Conservation (phyloP, 371 early-diverging fungal genomes). For the Blakeslea trispora region DNA sequence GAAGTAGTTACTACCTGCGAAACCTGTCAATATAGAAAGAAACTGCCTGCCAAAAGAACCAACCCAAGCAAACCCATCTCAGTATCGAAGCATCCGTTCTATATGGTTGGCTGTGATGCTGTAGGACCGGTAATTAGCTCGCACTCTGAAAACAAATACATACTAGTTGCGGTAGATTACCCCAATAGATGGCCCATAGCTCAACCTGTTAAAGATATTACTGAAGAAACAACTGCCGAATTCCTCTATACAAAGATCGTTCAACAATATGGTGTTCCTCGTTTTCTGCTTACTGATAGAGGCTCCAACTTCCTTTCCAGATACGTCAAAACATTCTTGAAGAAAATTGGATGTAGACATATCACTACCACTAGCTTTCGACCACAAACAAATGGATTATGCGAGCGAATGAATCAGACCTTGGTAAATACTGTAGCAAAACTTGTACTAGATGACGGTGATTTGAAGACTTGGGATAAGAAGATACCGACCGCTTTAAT, state of each 20-base stretch:
- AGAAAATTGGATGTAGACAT: no score
- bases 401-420: slow-evolving; percentile 34
- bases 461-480: slow-evolving; percentile 12
- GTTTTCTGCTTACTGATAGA: slow-evolving; percentile 20
- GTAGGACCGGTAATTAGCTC: no score
- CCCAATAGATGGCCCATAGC: slow-evolving; percentile 23
- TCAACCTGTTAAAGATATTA: slow-evolving; percentile 16
- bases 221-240: slow-evolving; percentile 18
- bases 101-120: slow-evolving; percentile 23
- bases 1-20: slow-evolving; percentile 8
- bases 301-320: slow-evolving; percentile 21
- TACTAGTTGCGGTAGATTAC: slow-evolving; percentile 15
- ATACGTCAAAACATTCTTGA: slow-evolving; percentile 12
- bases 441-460: slow-evolving; percentile 7
- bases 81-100: slow-evolving; percentile 16
- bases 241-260: slow-evolving; percentile 23
- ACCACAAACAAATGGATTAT: slow-evolving; percentile 36
- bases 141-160: slow-evolving; percentile 3
- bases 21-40: slow-evolving; percentile 12
- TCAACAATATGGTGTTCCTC: slow-evolving; percentile 11
- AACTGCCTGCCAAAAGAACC: slow-evolving; percentile 5
- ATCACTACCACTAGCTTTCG: slow-evolving; percentile 24
- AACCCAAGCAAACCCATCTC: slow-evolving; percentile 8
- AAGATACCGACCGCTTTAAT: slow-evolving; percentile 12
- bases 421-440: slow-evolving; percentile 17